Conservation (phyloP, 192 early-diverging fungal genomes). For the Entomortierella chlamydospora region DNA sequence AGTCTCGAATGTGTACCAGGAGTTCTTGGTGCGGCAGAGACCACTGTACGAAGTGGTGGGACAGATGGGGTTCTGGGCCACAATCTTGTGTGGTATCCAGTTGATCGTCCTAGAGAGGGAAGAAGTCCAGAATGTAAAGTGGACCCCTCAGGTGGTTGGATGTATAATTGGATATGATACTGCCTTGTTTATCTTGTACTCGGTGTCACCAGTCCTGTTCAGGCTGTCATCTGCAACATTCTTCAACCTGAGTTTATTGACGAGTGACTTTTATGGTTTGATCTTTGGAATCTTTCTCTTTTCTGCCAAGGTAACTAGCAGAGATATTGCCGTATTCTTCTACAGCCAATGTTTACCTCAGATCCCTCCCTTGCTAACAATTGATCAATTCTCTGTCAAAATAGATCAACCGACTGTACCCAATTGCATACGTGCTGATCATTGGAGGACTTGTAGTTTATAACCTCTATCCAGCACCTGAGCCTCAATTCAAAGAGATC, state of each 20-base stretch:
- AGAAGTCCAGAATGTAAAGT: conserved; percentile 52
- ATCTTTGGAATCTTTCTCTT: conserved; percentile 81
- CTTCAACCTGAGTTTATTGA: conserved; percentile 83
- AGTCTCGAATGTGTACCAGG: conserved; percentile 77
- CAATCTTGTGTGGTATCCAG: conserved; percentile 77
- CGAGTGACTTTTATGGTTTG: conserved; percentile 83
- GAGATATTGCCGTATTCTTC: not conserved
- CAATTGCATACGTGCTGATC: conserved; percentile 73
- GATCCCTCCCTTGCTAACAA: not conserved
- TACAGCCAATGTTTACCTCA: not conserved
- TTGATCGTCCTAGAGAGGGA: conserved; percentile 75
- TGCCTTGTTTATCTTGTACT: conserved; percentile 78
- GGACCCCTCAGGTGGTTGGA: conserved; percentile 31
- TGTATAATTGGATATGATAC: conserved; percentile 70
- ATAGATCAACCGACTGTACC: conserved; percentile 66
- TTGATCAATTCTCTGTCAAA: too few relatives aligned
- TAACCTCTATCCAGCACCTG: conserved; percentile 68
- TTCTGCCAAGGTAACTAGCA: conserved; percentile 62
- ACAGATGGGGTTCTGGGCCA: conserved; percentile 78
- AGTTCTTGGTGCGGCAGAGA: conserved; percentile 75
- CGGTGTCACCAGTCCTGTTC: conserved; percentile 76
- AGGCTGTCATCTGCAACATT: conserved; percentile 76
- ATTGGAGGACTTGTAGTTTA: conserved; percentile 76
- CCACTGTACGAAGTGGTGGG: conserved; percentile 82
- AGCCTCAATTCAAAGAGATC: conserved; percentile 60